Evolutionary conservation across 2,329 filamentous ascomycete species (phyloP).

Genomic region (Beauveria sp.): DNA sequence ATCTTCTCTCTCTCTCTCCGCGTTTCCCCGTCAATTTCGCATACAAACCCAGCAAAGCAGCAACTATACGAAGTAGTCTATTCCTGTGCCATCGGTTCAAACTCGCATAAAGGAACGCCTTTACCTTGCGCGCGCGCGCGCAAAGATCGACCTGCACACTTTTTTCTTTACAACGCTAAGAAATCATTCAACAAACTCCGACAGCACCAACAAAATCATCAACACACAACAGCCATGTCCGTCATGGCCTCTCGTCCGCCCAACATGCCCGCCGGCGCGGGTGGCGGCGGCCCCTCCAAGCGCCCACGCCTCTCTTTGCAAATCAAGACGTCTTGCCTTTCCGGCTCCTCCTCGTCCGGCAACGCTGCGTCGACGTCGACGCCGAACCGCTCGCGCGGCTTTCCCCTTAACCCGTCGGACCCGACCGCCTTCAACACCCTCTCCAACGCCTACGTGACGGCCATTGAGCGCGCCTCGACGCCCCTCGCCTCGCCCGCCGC

Average conservation of each 20-base stretch:
- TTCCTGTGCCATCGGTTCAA: too few relatives aligned
- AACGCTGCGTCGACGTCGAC: background rate
- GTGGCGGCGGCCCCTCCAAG: constrained; percentile 28
- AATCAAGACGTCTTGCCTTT: constrained; percentile 36
- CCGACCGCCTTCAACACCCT: constrained; percentile 60
- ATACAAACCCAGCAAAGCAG: too few relatives aligned
- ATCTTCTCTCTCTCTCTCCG: too few relatives aligned
- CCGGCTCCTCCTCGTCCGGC: background rate
- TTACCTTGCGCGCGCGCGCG: too few relatives aligned
- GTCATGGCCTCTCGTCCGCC: constrained; percentile 27
- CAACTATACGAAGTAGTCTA: too few relatives aligned
- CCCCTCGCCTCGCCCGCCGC: constrained; percentile 35
- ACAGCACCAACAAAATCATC: background rate
- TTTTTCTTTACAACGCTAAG: too few relatives aligned
- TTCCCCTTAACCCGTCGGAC: constrained; percentile 44
- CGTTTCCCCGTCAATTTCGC: too few relatives aligned
- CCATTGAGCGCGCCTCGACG: constrained; percentile 42
- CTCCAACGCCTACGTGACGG: constrained; percentile 56
- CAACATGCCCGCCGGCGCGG: constrained; percentile 17
- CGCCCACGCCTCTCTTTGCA: constrained; percentile 51
- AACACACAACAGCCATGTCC: constrained; percentile 5
- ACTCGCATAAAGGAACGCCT: too few relatives aligned
- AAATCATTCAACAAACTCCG: too few relatives aligned
- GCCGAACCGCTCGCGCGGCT: constrained; percentile 25
- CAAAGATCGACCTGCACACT: too few relatives aligned